These are phyloP conservation scores for Phytophthora fragariae DNA, from an alignment of 352 stramenopile genomes.

Conservation along the genomic window DNA sequence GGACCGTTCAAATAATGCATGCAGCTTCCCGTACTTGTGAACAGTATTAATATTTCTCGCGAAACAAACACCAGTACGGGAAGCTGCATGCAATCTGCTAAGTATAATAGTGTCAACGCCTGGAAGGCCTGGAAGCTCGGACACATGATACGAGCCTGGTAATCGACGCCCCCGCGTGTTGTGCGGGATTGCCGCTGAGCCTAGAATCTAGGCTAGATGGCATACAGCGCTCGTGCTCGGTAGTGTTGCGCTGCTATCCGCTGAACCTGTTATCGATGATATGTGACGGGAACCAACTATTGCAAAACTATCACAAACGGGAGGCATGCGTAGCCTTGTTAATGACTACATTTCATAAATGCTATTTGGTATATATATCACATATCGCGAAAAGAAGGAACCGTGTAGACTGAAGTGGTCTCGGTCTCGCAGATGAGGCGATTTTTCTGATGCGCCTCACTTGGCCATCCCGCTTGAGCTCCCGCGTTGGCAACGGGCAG, in stretches of 20 bases:
- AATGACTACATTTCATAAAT: neutral
- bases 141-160: slow-evolving; percentile 2
- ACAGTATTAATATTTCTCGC: too few species aligned
- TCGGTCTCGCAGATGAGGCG: neutral
- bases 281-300: neutral
- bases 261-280: neutral
- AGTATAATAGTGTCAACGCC: neutral
- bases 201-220: neutral
- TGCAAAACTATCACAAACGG: neutral
- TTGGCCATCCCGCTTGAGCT: slow-evolving; percentile 14
- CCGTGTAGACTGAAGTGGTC: neutral
- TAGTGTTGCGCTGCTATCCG: neutral
- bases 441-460: slow-evolving; percentile 2
- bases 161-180: slow-evolving; percentile 1
- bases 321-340: neutral
- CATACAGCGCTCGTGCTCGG: neutral
- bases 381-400: neutral
- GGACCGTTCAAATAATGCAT: neutral
- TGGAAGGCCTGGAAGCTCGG: neutral
- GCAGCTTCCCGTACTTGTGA: too few species aligned
- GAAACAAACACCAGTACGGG: too few species aligned
- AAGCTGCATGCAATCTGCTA: neutral
- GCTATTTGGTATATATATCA: neutral
- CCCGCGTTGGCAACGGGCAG: slow-evolving; percentile 1
- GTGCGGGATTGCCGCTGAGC: neutral